Percentiles rank a stretch among this genome's conserved stretches.
phyloP scores from a whole-genome alignment of 116 monocot genomes.

The Trichopus zeylanicus region DNA sequence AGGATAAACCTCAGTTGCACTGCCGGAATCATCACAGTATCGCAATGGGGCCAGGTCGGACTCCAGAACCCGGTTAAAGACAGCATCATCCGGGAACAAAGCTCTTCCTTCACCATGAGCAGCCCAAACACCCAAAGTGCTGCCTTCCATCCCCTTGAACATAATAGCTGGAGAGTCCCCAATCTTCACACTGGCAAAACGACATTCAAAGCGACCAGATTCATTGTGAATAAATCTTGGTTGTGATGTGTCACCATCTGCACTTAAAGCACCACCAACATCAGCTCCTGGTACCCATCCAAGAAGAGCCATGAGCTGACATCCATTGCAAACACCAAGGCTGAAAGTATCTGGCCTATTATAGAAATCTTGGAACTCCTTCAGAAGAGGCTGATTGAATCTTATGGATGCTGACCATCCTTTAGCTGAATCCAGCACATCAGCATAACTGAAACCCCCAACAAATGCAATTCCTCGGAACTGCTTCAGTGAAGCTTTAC shows the following conservation, averaged over 20 bases:
- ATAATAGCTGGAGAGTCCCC: conserved; percentile 81
- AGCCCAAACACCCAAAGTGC: conserved; percentile 85
- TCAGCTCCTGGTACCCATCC: conserved; percentile 76
- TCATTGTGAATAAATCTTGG: conserved; percentile 97
- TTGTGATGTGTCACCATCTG: conserved; percentile 49
- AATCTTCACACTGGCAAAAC: conserved; percentile 72
- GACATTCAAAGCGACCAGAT: conserved; percentile 91
- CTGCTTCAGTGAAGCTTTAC: conserved; percentile 36
- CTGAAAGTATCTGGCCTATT: conserved; percentile 71
- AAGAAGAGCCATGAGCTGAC: conserved; percentile 93
- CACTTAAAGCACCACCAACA: conserved; percentile 27
- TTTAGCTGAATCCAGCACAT: conserved; percentile 91
- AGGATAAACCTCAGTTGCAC: conserved; percentile 66
- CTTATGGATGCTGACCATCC: conserved; percentile 92
- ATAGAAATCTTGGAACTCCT: conserved; percentile 74
- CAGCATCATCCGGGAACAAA: conserved; percentile 59
- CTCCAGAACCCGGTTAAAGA: conserved; percentile 39
- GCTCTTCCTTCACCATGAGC: conserved; percentile 97
- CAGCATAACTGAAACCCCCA: conserved; percentile 97
- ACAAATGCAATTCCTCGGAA: conserved; percentile 93
- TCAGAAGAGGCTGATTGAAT: conserved; percentile 66
- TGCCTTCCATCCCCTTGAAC: conserved; percentile 96
- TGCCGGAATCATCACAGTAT: conserved; percentile 80
- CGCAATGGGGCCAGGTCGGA: conserved; percentile 68
- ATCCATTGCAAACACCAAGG: conserved; percentile 88